A percentile compares a stretch with the other conserved stretches of the same genome.
Conservation (phyloP, 371 early-diverging fungal genomes). For the Entomophthora muscae region DNA sequence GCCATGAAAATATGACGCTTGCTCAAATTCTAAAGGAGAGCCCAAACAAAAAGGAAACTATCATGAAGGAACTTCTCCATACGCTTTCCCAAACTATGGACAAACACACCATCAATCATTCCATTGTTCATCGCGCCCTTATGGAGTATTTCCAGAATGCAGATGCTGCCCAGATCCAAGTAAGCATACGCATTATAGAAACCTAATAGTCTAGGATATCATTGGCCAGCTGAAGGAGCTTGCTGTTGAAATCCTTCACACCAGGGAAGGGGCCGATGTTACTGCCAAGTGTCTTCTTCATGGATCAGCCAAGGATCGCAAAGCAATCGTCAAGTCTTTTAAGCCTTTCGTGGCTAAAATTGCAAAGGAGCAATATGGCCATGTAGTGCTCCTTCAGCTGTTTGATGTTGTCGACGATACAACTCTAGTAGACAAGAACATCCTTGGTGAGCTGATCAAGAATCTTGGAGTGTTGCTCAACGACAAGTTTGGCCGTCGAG, state of each 20-base stretch:
- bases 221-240: constrained; percentile 66
- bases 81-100: constrained; percentile 52
- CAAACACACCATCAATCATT: constrained; percentile 65
- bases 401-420: constrained; percentile 91
- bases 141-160: constrained; percentile 60
- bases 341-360: constrained; percentile 68
- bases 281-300: constrained; percentile 63
- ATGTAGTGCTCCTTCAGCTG: constrained; percentile 59
- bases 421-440: constrained; percentile 54
- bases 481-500: constrained; percentile 56
- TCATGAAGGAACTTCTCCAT: constrained; percentile 51
- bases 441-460: constrained; percentile 25
- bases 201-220: constrained; percentile 22
- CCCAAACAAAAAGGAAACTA: constrained; percentile 58
- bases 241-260: constrained; percentile 74
- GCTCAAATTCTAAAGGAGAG: constrained; percentile 39
- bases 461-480: constrained; percentile 32
- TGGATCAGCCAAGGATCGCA: constrained; percentile 72
- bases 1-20: constrained; percentile 16
- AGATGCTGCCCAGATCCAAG: constrained; percentile 35
- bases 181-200: constrained; percentile 10
- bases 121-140: constrained; percentile 73
- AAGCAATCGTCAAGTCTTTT: constrained; percentile 69
- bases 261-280: constrained; percentile 71
- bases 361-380: constrained; percentile 76